Percentiles rank a stretch among this genome's conserved stretches.
Conservation (phyloP, 225 moss, liverwort and hornwort species). For the Marchantia polymorpha region DNA sequence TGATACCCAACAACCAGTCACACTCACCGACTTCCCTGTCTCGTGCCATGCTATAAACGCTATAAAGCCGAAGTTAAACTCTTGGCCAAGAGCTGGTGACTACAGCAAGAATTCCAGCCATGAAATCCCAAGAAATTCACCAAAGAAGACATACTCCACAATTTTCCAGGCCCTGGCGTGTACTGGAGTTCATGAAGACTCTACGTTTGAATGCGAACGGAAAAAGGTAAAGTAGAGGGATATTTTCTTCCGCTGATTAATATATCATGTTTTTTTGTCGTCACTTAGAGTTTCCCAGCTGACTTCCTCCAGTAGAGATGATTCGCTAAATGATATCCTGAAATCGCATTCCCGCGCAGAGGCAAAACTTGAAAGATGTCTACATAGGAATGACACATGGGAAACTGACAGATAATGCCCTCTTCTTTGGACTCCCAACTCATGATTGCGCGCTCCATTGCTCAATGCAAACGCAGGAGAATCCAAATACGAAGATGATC, state of each 20-base stretch:
- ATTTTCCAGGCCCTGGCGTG: neutral
- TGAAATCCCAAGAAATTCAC: neutral
- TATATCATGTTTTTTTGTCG: neutral
- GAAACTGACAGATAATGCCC: slow-evolving; percentile 16
- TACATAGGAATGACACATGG: slow-evolving; percentile 19
- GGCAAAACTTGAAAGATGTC: slow-evolving; percentile 10
- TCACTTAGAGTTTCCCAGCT: neutral
- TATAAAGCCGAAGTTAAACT: neutral
- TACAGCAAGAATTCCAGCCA: neutral
- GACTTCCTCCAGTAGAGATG: slow-evolving; percentile 17
- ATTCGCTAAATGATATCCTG: slow-evolving; percentile 12
- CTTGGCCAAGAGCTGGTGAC: neutral
- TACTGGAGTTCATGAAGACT: neutral
- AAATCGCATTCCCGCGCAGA: slow-evolving; percentile 19
- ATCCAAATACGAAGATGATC: slow-evolving; percentile 17
- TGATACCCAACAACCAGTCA: neutral
- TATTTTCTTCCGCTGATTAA: slow-evolving; percentile 2
- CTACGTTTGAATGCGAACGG: neutral
- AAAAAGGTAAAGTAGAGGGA: neutral
- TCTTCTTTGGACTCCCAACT: slow-evolving; percentile 24
- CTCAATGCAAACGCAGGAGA: slow-evolving; percentile 17
- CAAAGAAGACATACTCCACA: neutral
- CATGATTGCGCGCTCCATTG: slow-evolving; percentile 25
- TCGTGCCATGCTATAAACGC: neutral
- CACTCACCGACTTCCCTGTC: neutral